These are phyloP conservation scores for Melaleuca alternifolia DNA, from an alignment of 345 rosid genomes.

Conservation along the genomic window DNA sequence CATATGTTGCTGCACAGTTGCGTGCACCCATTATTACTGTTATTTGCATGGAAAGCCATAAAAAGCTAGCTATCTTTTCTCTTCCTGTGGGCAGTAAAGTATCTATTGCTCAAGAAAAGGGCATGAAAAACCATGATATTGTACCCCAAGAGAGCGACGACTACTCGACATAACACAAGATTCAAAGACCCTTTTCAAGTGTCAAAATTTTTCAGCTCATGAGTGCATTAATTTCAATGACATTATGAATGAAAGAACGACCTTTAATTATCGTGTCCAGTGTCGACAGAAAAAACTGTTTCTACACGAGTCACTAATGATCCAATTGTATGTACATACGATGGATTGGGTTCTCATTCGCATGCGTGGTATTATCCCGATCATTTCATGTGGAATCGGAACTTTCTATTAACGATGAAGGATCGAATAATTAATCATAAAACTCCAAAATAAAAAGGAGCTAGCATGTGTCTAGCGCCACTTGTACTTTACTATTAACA, in stretches of 20 bases:
- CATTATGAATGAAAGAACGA: neutral
- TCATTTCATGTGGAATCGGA: neutral
- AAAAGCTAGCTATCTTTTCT: neutral
- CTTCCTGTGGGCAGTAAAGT: neutral
- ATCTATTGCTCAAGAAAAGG: neutral
- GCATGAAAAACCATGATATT: neutral
- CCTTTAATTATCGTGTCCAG: neutral
- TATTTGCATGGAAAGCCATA: neutral
- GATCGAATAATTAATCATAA: neutral
- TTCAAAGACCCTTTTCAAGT: constrained; percentile 16
- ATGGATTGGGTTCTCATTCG: neutral
- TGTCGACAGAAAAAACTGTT: neutral
- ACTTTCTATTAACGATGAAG: neutral
- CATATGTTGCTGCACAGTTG: neutral
- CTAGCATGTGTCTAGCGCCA: neutral
- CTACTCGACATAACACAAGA: neutral
- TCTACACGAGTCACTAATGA: neutral
- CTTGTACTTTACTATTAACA: neutral
- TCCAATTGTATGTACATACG: neutral
- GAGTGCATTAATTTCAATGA: neutral
- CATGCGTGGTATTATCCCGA: neutral
- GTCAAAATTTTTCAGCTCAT: neutral
- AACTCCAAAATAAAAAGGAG: neutral
- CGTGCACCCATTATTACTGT: constrained; percentile 2
- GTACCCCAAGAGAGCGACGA: neutral